Conservation (phyloP, 305 asterid species). For the Solanum hybrid region DNA sequence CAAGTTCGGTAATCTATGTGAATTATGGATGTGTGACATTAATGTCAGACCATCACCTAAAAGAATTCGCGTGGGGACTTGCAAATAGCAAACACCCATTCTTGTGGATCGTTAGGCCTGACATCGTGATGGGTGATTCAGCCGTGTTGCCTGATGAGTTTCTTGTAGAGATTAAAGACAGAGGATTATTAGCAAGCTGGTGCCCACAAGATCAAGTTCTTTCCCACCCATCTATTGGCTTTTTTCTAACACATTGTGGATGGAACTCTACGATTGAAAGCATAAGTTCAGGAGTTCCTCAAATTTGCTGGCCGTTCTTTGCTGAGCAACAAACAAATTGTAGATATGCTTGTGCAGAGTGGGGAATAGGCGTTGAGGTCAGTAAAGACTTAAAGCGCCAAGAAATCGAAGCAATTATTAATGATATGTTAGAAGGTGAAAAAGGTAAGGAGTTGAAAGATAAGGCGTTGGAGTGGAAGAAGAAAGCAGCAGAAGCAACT, state of each 20-base stretch:
- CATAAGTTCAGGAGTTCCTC: constrained; percentile 16
- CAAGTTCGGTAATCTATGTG: constrained; percentile 13
- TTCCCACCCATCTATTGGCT: constrained; percentile 14
- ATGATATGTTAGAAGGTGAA: neutral
- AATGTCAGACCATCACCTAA: constrained; percentile 10
- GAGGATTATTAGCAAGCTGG: constrained; percentile 17
- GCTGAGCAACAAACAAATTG: constrained; percentile 19
- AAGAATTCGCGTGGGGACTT: constrained; percentile 32
- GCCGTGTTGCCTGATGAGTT: constrained; percentile 10
- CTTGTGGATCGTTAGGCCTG: constrained; percentile 25
- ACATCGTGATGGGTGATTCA: constrained; percentile 16
- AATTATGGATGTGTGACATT: constrained; percentile 18
- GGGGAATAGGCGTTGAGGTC: constrained; percentile 22
- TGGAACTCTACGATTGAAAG: constrained; percentile 32
- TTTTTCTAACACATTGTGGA: constrained; percentile 22
- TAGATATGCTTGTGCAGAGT: constrained; percentile 10
- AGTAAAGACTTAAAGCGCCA: neutral
- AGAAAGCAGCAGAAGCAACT: constrained; percentile 14
- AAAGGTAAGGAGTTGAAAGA: constrained; percentile 11
- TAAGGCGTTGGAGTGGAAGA: constrained; percentile 12
- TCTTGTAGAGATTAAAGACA: constrained; percentile 10
- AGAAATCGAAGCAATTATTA: constrained; percentile 12
- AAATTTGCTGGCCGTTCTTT: constrained; percentile 22
- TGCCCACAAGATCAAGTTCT: constrained; percentile 27
- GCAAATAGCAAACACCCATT: constrained; percentile 26